These are phyloP conservation scores for Ambrosia hybrid DNA, from an alignment of 140 eudicot genomes.

Conservation along the genomic window DNA sequence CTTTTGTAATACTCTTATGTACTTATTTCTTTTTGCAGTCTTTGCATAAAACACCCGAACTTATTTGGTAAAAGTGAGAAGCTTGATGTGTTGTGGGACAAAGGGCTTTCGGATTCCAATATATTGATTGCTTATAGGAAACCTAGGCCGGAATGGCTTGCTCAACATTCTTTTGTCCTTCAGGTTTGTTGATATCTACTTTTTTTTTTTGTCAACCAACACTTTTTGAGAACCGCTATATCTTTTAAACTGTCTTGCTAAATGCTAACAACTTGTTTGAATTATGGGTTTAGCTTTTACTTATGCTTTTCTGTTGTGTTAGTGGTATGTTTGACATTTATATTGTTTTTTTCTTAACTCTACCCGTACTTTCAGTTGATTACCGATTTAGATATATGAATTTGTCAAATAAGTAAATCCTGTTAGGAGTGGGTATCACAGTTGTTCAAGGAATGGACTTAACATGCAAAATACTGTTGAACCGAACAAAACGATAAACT, in stretches of 20 bases:
- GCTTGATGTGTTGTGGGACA: constrained; percentile 92
- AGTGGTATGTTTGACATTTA: background rate
- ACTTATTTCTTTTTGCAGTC: constrained; percentile 46
- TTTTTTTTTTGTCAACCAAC: background rate
- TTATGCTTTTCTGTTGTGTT: background rate
- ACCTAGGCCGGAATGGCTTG: constrained; percentile 88
- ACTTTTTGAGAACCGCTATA: background rate
- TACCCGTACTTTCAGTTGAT: background rate
- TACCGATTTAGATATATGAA: background rate
- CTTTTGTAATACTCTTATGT: background rate
- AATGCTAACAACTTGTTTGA: background rate
- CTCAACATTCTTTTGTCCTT: constrained; percentile 71
- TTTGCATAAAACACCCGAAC: constrained; percentile 92
- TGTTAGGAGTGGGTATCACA: background rate
- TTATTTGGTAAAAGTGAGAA: constrained; percentile 94
- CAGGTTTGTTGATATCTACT: constrained; percentile 52
- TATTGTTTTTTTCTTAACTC: background rate
- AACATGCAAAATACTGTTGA: too few relatives aligned
- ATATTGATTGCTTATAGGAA: constrained; percentile 78
- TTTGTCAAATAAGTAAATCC: background rate
- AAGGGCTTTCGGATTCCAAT: constrained; percentile 90
- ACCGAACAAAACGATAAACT: too few relatives aligned
- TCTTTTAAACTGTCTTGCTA: background rate
- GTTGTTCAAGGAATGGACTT: too few relatives aligned
- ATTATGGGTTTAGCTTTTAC: background rate